Evolutionary conservation across 495 filamentous ascomycete genomes (phyloP), one percentile per base, ranked within the genome.

Genomic region (Tuber umbilicatum): DNA sequence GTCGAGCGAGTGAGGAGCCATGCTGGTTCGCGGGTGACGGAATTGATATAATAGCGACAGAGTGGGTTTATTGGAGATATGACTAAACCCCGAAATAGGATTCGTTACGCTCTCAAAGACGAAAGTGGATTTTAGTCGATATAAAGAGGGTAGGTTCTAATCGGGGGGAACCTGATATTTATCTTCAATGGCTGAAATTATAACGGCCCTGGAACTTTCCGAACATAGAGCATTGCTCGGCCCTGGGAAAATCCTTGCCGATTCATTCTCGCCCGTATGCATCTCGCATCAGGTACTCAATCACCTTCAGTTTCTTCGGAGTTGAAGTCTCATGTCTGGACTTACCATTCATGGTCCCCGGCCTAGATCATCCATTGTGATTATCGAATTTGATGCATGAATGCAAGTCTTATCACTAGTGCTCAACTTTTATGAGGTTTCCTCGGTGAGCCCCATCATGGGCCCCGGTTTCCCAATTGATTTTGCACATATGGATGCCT

Each of bases 1-100:
- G 73, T 75, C 75, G 42, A 79, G 75, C 43, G 75, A 78, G 73
- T 81, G 80, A 78, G 80, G 80, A 55, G 80, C 79, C 80, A 81
- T 81, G 70, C 55, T 81, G 64, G 39, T 71, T 74, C 23, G 35
- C 23, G 19, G 14, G 55, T 35, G 27, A 23, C 55, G 0, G 31
- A 39, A 40, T 69, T 77, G 42, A 37, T 75, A 27, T 2, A 39
- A 47, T 71, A 64, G 41, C 37, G 71, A 50, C 41, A 38, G n/a
- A n/a, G 37, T 17, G n/a, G 17, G 42, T 45, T 43, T 74, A 31
- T 31, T 35, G 35, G 47, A 23, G 35, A 21, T 9, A 16, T 68
- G 47, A 43, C 50, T 47, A 6, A 70, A 47, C 41, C 41, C 39
- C 68, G 27, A 40, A 67, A 69, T 23, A 43, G 41, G 35, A 45